Evolutionary conservation across 31 red algal genomes (phyloP).

Genomic region (Odonthalia washingtoniensis): DNA sequence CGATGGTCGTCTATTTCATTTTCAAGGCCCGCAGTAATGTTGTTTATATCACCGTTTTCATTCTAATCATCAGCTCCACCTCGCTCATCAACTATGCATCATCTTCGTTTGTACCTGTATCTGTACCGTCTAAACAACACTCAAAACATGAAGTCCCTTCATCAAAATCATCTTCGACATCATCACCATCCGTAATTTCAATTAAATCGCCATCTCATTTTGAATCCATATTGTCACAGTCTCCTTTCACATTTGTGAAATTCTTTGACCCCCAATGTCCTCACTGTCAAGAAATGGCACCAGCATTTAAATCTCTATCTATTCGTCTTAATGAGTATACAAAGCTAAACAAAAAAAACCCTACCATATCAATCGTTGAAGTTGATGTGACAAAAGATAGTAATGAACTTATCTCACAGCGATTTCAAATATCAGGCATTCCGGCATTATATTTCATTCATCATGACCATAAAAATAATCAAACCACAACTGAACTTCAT

Average conservation of each 20-base stretch:
- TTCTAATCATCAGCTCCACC: too few species aligned
- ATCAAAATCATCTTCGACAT: too few species aligned
- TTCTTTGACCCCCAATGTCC: conserved; percentile 58
- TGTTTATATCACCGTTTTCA: too few species aligned
- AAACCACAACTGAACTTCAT: background rate
- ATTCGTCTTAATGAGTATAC: conserved; percentile 1
- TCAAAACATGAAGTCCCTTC: too few species aligned
- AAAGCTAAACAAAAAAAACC: too few species aligned
- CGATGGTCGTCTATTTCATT: too few species aligned
- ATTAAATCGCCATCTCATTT: conserved; percentile 20
- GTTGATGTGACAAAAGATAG: conserved; percentile 32
- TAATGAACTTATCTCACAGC: conserved; percentile 25
- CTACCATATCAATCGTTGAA: conserved; percentile 6
- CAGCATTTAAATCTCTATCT: conserved; percentile 18
- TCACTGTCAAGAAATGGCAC: conserved; percentile 34
- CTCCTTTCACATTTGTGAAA: conserved; percentile 43
- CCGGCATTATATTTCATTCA: background rate
- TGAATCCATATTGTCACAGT: conserved; percentile 2
- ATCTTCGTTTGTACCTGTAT: too few species aligned
- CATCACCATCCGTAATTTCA: conserved; percentile 12
- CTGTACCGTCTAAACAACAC: too few species aligned
- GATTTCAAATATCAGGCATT: background rate
- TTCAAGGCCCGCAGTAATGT: too few species aligned
- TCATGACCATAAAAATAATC: background rate
- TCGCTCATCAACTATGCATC: too few species aligned